A percentile compares a stretch with the other conserved stretches of the same genome.
phyloP scores from a whole-genome alignment of 169 alveolate genomes.

The Pseudocohnilembus persalinus region DNA sequence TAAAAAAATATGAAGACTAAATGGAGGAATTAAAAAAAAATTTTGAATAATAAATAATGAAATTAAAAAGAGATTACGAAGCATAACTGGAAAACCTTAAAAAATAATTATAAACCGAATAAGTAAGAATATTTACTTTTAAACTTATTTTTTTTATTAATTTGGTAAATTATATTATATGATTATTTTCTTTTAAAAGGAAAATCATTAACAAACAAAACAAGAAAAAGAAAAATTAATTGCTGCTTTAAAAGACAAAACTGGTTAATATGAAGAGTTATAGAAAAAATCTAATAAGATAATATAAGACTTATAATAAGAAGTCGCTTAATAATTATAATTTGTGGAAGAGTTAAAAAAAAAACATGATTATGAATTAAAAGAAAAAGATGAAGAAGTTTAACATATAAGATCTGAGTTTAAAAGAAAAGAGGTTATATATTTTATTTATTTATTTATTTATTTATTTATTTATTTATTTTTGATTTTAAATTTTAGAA shows the following conservation, averaged over 20 bases:
- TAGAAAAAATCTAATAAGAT: constrained; percentile 30
- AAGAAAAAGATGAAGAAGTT: constrained; percentile 42
- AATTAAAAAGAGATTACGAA: neutral
- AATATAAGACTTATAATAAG: constrained; percentile 42
- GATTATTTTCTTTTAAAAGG: neutral
- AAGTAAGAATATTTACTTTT: neutral
- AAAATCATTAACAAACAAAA: constrained; percentile 31
- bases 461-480: too few relatives aligned
- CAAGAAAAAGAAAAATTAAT: constrained; percentile 22
- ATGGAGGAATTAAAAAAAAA: neutral
- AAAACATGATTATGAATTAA: constrained; percentile 41
- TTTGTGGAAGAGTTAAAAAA: constrained; percentile 60
- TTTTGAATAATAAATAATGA: neutral
- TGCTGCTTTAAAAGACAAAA: constrained; percentile 30
- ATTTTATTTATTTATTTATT: constrained; percentile 12
- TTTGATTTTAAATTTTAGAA: too few relatives aligned
- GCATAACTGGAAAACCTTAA: neutral
- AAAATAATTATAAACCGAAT: neutral
- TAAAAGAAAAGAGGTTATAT: constrained; percentile 32
- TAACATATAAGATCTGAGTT: constrained; percentile 43
- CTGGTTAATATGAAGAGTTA: constrained; percentile 13
- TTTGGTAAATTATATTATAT: neutral
- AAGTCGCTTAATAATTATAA: constrained; percentile 54
- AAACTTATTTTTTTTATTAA: too few relatives aligned
- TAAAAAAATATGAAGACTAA: constrained; percentile 1